Conservation (phyloP, 495 filamentous ascomycete species). For the Aspergillus sclerotiicarbonarius region DNA sequence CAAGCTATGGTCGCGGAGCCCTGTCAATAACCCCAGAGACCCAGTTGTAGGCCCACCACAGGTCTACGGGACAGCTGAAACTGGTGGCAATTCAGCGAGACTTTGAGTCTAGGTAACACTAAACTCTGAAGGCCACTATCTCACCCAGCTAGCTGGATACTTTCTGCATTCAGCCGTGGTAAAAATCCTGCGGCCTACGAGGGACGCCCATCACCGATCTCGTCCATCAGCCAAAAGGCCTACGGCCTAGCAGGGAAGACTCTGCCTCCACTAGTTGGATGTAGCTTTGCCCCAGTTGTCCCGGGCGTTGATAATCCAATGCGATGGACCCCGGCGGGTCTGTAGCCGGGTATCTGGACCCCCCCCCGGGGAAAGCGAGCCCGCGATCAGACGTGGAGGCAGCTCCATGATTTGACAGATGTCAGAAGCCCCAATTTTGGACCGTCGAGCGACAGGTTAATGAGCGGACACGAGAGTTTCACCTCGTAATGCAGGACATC, state of each 20-base stretch:
- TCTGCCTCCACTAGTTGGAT: not conserved
- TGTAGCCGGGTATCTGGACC: not conserved
- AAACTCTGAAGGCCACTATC: not conserved
- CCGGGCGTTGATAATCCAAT: not conserved
- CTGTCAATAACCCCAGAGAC: not conserved
- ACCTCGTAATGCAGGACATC: not conserved
- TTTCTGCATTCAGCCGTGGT: not conserved
- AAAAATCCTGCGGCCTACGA: not conserved
- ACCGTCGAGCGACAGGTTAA: not conserved
- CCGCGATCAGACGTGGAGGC: not conserved
- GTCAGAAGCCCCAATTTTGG: not conserved
- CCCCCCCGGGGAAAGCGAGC: conserved; percentile 3
- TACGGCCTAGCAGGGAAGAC: not conserved
- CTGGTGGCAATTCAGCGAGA: conserved; percentile 20
- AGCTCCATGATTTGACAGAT: not conserved
- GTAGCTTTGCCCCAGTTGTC: not conserved
- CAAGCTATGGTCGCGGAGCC: not conserved
- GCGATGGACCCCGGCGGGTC: conserved; percentile 4
- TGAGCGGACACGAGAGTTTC: not conserved
- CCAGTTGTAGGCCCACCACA: conserved; percentile 11
- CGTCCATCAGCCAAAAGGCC: too few species aligned
- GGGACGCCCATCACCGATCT: not conserved
- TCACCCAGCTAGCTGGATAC: not conserved
- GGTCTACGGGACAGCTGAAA: conserved; percentile 17
- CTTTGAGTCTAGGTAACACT: not conserved